Evolutionary conservation across 1,139 yeast genomes (phyloP), one percentile per base, ranked within the genome.

Genomic region (Yamadazyma blattariae): DNA sequence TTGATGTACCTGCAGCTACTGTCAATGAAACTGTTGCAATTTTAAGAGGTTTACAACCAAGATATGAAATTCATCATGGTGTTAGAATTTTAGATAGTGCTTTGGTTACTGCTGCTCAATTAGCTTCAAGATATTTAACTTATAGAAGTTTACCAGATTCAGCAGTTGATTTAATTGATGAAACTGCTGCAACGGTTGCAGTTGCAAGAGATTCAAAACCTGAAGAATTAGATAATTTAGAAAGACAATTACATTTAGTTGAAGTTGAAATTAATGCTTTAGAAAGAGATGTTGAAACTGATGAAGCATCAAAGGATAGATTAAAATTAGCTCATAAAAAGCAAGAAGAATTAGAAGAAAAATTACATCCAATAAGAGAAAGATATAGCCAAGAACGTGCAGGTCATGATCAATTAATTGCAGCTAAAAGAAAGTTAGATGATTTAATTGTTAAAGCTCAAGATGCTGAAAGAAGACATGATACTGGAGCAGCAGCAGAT

Each of bases 141-240:
- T 90, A 90, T 67, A 81, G 98, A 64, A 86, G 94, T 56, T 73
- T 94, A 50, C 99, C 99, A 6, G 99, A 92, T 60, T 87, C 96
- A 13, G 99, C 99, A 1, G 95, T 92, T 43, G 99, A 92, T 62
- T 72, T 92, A 51, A 88, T 92, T 47, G 99, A 92, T 67, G 97
- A 92, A 59, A 78, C 97, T 8, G 95, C 97, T 34, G 98, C 98
- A 2, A 81, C 95, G 38, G 98, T 92, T 32, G 97, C 97, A 1
- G 98, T 92, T 35, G 96, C 97, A 3, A 80, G 98, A 61, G 98
- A 92, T 57, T 90, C 97, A 4, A 88, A 88, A 59, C 99, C 99
- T 2, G 99, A 92, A 63, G 97, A 89, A 57, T 74, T 92, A 51
- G 98, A 92, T 61, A 83, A 80, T 34, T 76, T 89, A 50, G 99